These are phyloP conservation scores for Apophysomyces ossiformis DNA, from an alignment of 371 early-diverging fungal genomes.

Conservation along the genomic window DNA sequence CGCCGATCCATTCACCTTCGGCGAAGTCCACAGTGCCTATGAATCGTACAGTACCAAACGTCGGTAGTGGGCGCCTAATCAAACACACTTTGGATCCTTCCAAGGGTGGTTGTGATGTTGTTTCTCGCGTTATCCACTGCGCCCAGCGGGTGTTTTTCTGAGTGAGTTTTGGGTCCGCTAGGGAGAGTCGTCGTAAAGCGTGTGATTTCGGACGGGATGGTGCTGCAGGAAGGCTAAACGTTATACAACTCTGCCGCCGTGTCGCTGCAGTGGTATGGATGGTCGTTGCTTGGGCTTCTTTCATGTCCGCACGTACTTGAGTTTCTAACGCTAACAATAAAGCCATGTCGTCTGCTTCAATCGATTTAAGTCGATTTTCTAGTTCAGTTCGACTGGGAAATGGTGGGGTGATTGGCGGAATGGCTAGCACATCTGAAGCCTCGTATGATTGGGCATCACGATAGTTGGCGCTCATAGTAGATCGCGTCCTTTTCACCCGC, in stretches of 20 bases:
- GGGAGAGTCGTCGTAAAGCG: conserved; percentile 11
- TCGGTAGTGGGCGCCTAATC: conserved; percentile 35
- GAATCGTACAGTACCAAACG: conserved; percentile 34
- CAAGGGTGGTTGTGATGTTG: conserved; percentile 3
- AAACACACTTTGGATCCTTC: conserved; percentile 34
- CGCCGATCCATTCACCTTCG: conserved; percentile 41
- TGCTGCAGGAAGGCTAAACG: conserved; percentile 35
- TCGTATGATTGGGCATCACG: background rate
- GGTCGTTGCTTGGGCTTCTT: conserved; percentile 12
- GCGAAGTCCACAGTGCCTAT: conserved; percentile 36
- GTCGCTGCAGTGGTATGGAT: background rate
- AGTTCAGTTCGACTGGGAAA: background rate
- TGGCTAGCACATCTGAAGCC: no score
- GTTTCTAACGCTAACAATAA: conserved; percentile 38
- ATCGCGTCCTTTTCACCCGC: background rate
- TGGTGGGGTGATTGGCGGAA: background rate
- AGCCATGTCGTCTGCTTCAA: conserved; percentile 38
- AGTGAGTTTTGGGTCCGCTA: background rate
- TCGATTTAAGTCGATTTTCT: conserved; percentile 26
- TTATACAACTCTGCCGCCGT: conserved; percentile 18
- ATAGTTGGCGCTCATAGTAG: background rate
- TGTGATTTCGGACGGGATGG: conserved; percentile 17
- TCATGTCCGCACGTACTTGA: conserved; percentile 38
- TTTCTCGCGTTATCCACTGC: background rate
- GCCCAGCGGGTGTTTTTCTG: conserved; percentile 1